phyloP scores from a whole-genome alignment of 2,329 filamentous ascomycete genomes.

The Neofusicoccum kwambonambiense region DNA sequence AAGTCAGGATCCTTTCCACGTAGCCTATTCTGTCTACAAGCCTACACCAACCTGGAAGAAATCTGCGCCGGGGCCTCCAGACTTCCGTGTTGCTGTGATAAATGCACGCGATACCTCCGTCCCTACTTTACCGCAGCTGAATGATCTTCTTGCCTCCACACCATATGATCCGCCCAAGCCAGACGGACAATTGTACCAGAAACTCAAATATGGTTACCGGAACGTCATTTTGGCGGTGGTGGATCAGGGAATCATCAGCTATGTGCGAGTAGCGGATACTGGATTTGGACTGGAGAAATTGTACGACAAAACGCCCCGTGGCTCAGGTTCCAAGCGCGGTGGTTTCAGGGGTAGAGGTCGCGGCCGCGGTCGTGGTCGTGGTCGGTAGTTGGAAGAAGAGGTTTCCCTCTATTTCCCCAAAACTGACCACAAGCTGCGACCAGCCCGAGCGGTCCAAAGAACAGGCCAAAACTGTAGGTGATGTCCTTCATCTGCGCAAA shows the following conservation, averaged over 20 bases:
- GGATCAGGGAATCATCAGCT: slow-evolving; percentile 87
- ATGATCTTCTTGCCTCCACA: slow-evolving; percentile 68
- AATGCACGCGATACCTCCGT: slow-evolving; percentile 70
- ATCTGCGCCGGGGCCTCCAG: slow-evolving; percentile 70
- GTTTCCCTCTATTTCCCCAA: background rate
- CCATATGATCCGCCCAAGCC: slow-evolving; percentile 65
- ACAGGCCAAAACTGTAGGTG: too few relatives aligned
- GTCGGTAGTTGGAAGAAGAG: background rate
- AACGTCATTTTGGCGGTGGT: slow-evolving; percentile 86
- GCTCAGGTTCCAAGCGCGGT: slow-evolving; percentile 43
- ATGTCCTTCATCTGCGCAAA: background rate
- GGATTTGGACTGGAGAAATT: slow-evolving; percentile 72
- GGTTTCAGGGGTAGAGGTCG: slow-evolving; percentile 32
- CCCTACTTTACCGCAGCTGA: slow-evolving; percentile 71
- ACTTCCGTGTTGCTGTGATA: slow-evolving; percentile 82
- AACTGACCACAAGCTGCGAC: background rate
- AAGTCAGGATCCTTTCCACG: slow-evolving; percentile 57
- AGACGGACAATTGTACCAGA: slow-evolving; percentile 63
- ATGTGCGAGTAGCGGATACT: slow-evolving; percentile 75
- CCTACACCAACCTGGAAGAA: slow-evolving; percentile 60
- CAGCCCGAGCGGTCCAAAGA: background rate
- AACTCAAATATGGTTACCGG: slow-evolving; percentile 78
- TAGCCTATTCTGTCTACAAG: slow-evolving; percentile 84
- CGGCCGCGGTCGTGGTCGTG: slow-evolving; percentile 38
- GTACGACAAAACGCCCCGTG: slow-evolving; percentile 49